Evolutionary conservation across 2,329 filamentous ascomycete genomes (phyloP).

Genomic region (Ophiostoma populinum): DNA sequence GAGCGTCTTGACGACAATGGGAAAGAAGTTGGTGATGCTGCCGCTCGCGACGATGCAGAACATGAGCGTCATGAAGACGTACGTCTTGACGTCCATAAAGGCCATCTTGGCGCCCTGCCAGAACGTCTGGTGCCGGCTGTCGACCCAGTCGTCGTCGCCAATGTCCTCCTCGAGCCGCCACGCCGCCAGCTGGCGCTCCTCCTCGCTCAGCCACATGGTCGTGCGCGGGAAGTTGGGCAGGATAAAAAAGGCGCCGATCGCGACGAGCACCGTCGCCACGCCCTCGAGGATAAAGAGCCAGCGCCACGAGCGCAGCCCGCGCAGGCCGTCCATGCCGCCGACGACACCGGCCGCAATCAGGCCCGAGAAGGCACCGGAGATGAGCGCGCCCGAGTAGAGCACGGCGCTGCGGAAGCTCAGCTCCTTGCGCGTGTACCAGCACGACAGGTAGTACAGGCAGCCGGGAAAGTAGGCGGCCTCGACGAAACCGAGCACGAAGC

Average conservation of each 20-base stretch:
- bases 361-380: slow-evolving; percentile 50
- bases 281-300: slow-evolving; percentile 11
- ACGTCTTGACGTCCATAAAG: slow-evolving; percentile 41
- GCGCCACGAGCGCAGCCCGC: slow-evolving; percentile 31
- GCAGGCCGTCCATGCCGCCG: slow-evolving; percentile 40
- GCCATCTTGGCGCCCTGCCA: slow-evolving; percentile 36
- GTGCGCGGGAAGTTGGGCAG: slow-evolving; percentile 41
- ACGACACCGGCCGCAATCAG: slow-evolving; percentile 45
- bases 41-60: slow-evolving; percentile 36
- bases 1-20: slow-evolving; percentile 47
- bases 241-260: slow-evolving; percentile 18
- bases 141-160: slow-evolving; percentile 45
- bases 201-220: slow-evolving; percentile 26
- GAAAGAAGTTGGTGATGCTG: slow-evolving; percentile 52
- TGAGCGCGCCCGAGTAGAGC: slow-evolving; percentile 39
- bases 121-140: slow-evolving; percentile 36
- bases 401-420: slow-evolving; percentile 41
- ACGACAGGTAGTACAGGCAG: slow-evolving; percentile 23
- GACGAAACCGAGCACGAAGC: slow-evolving; percentile 26
- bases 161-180: slow-evolving; percentile 30
- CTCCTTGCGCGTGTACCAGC: slow-evolving; percentile 51
- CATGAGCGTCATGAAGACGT: slow-evolving; percentile 37
- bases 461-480: slow-evolving; percentile 21
- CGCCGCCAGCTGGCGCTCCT: slow-evolving; percentile 26
- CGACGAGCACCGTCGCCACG: slow-evolving; percentile 9